Percentiles rank a stretch among this genome's conserved stretches.
These are phyloP conservation scores for Annona cherimola DNA, from an alignment of 164 flowering plant genomes.

Conservation along the genomic window DNA sequence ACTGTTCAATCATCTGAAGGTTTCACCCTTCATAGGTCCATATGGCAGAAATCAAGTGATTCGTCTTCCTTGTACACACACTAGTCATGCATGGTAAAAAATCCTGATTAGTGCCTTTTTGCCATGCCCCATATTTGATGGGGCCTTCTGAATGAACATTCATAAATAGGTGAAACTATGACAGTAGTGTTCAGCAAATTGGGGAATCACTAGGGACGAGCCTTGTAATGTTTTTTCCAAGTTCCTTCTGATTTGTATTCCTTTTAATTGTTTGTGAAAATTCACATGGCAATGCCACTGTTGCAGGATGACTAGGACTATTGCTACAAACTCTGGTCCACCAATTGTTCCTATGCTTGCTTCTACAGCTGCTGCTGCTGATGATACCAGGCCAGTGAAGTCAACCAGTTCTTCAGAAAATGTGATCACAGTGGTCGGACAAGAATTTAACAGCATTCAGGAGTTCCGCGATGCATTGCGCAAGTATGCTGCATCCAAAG, in stretches of 20 bases:
- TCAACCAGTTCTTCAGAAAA: conserved; percentile 11
- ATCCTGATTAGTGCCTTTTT: too few species aligned
- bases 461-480: conserved; percentile 67
- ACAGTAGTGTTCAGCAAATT: neutral
- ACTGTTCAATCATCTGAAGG: neutral
- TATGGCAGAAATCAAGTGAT: neutral
- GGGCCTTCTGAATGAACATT: neutral
- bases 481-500: conserved; percentile 68
- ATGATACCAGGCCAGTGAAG: neutral
- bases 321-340: neutral
- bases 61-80: neutral
- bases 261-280: neutral
- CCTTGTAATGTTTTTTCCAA: neutral
- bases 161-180: neutral
- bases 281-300: neutral
- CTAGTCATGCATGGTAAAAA: neutral
- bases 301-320: conserved; percentile 1
- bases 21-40: neutral
- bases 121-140: neutral
- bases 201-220: neutral
- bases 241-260: neutral
- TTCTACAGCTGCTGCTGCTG: neutral
- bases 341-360: neutral
- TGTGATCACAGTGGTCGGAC: conserved; percentile 75
- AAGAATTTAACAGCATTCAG: conserved; percentile 51